Evolutionary conservation across 148 eudicot species (phyloP).

Genomic region (Arbutus unedo): DNA sequence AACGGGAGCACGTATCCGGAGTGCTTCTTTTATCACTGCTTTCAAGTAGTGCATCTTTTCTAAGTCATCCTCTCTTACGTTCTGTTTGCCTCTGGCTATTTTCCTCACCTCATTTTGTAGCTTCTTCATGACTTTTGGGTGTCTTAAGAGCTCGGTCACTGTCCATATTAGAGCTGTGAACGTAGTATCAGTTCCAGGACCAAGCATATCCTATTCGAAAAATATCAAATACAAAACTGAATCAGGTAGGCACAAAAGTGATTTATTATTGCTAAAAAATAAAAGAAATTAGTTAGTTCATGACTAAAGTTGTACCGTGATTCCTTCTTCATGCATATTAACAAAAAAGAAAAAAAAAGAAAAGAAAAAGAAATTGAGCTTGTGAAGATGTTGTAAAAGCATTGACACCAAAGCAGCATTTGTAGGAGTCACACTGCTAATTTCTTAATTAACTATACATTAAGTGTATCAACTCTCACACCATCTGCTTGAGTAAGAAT

Average conservation of each 20-base stretch:
- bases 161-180: slow-evolving; percentile 42
- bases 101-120: slow-evolving; percentile 40
- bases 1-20: slow-evolving; percentile 30
- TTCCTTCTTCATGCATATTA: too few species aligned
- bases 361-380: too few species aligned
- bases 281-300: too few species aligned
- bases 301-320: too few species aligned
- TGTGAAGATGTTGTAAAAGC: too few species aligned
- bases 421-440: too few species aligned
- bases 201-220: slow-evolving; percentile 36
- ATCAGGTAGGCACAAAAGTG: too few species aligned
- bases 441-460: too few species aligned
- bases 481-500: not conserved
- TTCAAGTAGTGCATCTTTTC: slow-evolving; percentile 39
- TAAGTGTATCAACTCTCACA: not conserved
- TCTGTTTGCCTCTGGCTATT: slow-evolving; percentile 20
- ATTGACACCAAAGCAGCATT: too few species aligned
- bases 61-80: slow-evolving; percentile 3
- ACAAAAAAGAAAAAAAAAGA: too few species aligned
- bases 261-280: too few species aligned
- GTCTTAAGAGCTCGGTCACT: slow-evolving; percentile 38
- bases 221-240: too few species aligned
- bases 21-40: slow-evolving; percentile 43
- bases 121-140: slow-evolving; percentile 30
- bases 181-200: slow-evolving; percentile 49